phyloP scores from a whole-genome alignment of 352 stramenopile genomes.

The Peronospora farinosa region DNA sequence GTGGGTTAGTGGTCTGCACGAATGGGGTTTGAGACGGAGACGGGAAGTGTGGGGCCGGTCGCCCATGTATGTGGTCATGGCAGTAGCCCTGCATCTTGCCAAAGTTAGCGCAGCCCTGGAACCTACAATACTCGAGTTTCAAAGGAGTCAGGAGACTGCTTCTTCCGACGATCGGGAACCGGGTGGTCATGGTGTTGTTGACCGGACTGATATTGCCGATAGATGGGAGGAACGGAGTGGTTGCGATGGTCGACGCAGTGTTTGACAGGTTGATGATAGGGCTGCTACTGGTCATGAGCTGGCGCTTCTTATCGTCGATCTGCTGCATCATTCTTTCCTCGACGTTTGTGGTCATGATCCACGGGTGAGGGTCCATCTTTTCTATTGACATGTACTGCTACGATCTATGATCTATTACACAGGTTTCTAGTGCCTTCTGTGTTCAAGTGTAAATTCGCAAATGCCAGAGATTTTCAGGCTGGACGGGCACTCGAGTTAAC shows the following conservation, averaged over 20 bases:
- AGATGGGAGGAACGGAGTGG: conserved; percentile 29
- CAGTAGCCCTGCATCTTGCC: conserved; percentile 64
- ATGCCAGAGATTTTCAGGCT: conserved; percentile 11
- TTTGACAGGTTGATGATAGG: conserved; percentile 19
- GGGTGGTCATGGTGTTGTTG: conserved; percentile 28
- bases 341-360: conserved; percentile 17
- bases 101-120: conserved; percentile 52
- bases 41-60: conserved; percentile 20
- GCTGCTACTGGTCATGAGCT: conserved; percentile 21
- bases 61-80: conserved; percentile 49
- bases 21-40: conserved; percentile 14
- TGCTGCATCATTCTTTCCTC: conserved; percentile 10
- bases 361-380: conserved; percentile 23
- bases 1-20: conserved; percentile 8
- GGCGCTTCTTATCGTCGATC: conserved; percentile 20
- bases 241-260: conserved; percentile 19
- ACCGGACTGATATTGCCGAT: conserved; percentile 43
- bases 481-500: conserved; percentile 19
- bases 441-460: conserved; percentile 29
- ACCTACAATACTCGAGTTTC: conserved; percentile 41
- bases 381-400: conserved; percentile 18
- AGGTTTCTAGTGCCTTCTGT: conserved; percentile 1
- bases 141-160: conserved; percentile 35
- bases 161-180: conserved; percentile 17
- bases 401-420: not conserved